phyloP scores from a whole-genome alignment of 139 green algal species.

The Coelastrella sp. region DNA sequence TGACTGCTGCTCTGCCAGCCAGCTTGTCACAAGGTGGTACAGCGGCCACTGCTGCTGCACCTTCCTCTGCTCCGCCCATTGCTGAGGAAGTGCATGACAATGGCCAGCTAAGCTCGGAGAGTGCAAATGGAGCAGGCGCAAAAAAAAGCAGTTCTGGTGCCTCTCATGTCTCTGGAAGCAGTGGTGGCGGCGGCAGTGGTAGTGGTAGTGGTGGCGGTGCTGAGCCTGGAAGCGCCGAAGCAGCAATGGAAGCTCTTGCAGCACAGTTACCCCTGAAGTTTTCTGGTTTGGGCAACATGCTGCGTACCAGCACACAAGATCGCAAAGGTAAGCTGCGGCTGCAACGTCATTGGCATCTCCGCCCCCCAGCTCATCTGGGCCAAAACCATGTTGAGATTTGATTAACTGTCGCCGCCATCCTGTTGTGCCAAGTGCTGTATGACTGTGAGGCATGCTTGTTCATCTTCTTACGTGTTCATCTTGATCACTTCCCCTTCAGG shows the following conservation, averaged over 20 bases:
- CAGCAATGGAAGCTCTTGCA: constrained; percentile 33
- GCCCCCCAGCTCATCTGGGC: too few relatives aligned
- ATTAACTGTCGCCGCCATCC: not conserved
- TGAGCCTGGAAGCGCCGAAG: not conserved
- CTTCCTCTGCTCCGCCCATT: not conserved
- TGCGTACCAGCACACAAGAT: constrained; percentile 26
- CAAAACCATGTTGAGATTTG: too few relatives aligned
- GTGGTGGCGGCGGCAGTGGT: not conserved
- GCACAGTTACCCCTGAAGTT: constrained; percentile 22
- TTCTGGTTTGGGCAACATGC: not conserved
- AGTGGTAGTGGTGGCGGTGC: not conserved
- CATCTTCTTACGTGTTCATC: too few relatives aligned
- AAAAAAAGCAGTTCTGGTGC: not conserved
- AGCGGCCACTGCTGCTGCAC: not conserved
- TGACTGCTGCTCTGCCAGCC: not conserved
- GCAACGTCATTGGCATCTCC: too few relatives aligned
- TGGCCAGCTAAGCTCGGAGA: not conserved
- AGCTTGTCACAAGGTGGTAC: not conserved
- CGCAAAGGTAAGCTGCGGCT: constrained; percentile 22
- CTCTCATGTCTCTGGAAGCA: too few relatives aligned
- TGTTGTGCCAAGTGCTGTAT: not conserved
- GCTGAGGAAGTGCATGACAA: not conserved
- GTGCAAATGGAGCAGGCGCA: not conserved
- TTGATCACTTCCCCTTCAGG: constrained; percentile 6
- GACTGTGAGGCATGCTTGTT: too few relatives aligned